These are phyloP conservation scores for Cryptococcus jaspeensis DNA, from an alignment of 1,284 basidiomycete species.

Conservation along the genomic window DNA sequence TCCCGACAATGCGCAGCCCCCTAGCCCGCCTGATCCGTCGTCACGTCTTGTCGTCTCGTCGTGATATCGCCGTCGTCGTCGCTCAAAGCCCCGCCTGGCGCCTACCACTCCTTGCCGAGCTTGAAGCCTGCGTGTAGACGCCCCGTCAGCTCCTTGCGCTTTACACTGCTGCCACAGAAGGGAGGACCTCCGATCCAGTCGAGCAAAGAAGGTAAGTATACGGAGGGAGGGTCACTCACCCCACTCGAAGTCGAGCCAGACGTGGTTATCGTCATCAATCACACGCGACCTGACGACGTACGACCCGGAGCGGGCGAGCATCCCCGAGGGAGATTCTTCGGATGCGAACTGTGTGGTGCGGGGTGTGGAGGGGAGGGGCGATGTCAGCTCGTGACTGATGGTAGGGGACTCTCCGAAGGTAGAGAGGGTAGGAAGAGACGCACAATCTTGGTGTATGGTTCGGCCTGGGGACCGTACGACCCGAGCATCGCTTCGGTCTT, in stretches of 20 bases:
- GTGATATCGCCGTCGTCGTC: background rate
- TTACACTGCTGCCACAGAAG: background rate
- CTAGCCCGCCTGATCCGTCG: too few relatives aligned
- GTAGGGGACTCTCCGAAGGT: background rate
- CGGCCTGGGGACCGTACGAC: slow-evolving; percentile 53
- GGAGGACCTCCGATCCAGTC: too few relatives aligned
- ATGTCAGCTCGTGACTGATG: background rate
- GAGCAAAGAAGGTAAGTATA: background rate
- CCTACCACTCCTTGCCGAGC: slow-evolving; percentile 50
- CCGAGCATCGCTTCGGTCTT: slow-evolving; percentile 56
- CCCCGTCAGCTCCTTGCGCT: slow-evolving; percentile 11
- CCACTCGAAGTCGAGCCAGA: slow-evolving; percentile 53
- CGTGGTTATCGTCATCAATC: slow-evolving; percentile 55
- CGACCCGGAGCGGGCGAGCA: slow-evolving; percentile 57
- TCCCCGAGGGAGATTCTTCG: slow-evolving; percentile 55
- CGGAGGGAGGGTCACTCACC: slow-evolving; percentile 24
- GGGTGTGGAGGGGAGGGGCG: background rate
- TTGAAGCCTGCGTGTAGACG: slow-evolving; percentile 40
- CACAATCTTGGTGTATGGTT: slow-evolving; percentile 52
- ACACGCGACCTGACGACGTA: slow-evolving; percentile 56
- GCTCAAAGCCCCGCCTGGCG: background rate
- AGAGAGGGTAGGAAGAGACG: slow-evolving; percentile 13
- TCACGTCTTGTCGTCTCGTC: too few relatives aligned
- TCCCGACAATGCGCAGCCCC: too few relatives aligned
- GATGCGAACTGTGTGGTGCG: slow-evolving; percentile 44